Base-by-base conservation (phyloP, 2,329 filamentous ascomycete species). In the Pyricularia grisea region DNA sequence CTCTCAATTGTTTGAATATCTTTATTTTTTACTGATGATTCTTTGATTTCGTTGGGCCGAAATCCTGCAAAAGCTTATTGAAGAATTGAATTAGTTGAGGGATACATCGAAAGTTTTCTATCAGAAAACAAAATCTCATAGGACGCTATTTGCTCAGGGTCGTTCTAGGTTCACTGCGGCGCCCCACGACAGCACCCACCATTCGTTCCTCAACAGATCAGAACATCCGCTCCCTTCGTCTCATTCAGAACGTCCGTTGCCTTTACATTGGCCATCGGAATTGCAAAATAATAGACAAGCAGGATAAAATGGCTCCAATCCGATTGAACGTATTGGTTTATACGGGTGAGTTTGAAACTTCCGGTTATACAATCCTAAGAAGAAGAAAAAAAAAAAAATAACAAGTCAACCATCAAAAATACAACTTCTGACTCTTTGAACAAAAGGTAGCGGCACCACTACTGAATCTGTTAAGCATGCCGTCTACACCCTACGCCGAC, bases 311-410 rank as follows among this genome's bases (percentile, higher is more conserved):
- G 88, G 82, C 87, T 10, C 80, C 84, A 31, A 88, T 87, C 76
- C 90, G 88, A 76, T 85, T 97, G 81, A 98, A 99, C 77, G 90
- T 99, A 69, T 86, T 98, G 73, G 92, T 99, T 68, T 98, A 98
- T 76, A 91, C 93, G 74, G 93, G 92, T 94, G 82, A 76, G 78
- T 30, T 28, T 63, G 25, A 1, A 28, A 12, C 60, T 28, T 27
- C 33, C 33, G 33, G 25, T 7, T 55, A 55, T 63, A 12, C 60
- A 12, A 20, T 28, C 4, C 9, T 11, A 27, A 27, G 4, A 63
- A 63, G 9, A n/a, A 55, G n/a, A 55, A n/a, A 27, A 27, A 27
- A 63, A 63, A 20, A n/a, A 55, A 55, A 55, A n/a, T 55, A 30
- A 20, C 60, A 9, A 63, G 25, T 27, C 23, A 28, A 17, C 27